Conservation (phyloP, 2,329 filamentous ascomycete genomes). For the Westerdykella ornata region DNA sequence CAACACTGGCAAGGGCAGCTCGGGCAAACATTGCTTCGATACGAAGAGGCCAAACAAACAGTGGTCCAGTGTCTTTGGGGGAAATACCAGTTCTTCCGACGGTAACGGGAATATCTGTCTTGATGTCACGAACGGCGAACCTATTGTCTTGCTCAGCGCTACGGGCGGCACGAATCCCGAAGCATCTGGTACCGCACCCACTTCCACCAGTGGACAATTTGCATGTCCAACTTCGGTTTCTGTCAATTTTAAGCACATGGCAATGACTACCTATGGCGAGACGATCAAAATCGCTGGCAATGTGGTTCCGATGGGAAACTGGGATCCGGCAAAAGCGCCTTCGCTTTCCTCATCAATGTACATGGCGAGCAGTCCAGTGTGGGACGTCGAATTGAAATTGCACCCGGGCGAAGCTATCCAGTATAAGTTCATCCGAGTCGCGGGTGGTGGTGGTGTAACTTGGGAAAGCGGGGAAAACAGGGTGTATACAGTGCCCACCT, state of each 20-base stretch:
- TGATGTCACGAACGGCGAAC: slow-evolving; percentile 39
- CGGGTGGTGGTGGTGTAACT: slow-evolving; percentile 41
- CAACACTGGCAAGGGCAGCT: slow-evolving; percentile 39
- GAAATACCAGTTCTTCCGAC: slow-evolving; percentile 35
- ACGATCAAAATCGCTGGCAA: slow-evolving; percentile 44
- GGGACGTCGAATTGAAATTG: slow-evolving; percentile 41
- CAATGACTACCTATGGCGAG: slow-evolving; percentile 45
- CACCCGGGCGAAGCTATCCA: slow-evolving; percentile 36
- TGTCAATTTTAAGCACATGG: slow-evolving; percentile 44
- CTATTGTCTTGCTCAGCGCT: slow-evolving; percentile 36
- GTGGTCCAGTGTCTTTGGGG: slow-evolving; percentile 40
- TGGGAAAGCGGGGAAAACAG: slow-evolving; percentile 45
- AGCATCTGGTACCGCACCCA: not conserved
- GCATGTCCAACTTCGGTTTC: slow-evolving; percentile 27
- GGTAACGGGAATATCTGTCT: slow-evolving; percentile 40
- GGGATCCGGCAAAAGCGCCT: slow-evolving; percentile 37
- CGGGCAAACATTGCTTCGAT: slow-evolving; percentile 40
- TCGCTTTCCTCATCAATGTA: slow-evolving; percentile 41
- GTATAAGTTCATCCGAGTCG: slow-evolving; percentile 45
- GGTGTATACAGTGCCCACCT: slow-evolving; percentile 31
- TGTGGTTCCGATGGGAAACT: slow-evolving; percentile 40
- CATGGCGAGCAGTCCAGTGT: slow-evolving; percentile 42
- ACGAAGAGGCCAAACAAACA: slow-evolving; percentile 33
- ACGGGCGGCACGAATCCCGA: slow-evolving; percentile 1
- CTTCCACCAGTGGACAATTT: slow-evolving; percentile 5